Evolutionary conservation across 441 rosid species (phyloP).

Genomic region (Gossypium davidsonii): DNA sequence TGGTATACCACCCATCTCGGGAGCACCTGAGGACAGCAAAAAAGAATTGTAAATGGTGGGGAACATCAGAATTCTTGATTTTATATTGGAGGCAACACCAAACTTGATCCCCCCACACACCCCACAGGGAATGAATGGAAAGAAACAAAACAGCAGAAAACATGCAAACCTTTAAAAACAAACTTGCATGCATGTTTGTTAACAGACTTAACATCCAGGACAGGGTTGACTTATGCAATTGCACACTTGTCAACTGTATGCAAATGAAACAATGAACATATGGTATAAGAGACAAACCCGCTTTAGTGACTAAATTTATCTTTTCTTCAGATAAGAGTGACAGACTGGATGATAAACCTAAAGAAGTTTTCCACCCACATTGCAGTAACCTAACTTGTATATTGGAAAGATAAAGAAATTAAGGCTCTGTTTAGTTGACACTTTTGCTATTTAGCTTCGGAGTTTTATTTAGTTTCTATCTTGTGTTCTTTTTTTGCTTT

Average conservation of each 20-base stretch:
- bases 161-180: background rate
- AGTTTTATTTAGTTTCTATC: background rate
- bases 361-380: background rate
- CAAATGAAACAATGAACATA: background rate
- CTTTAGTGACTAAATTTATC: background rate
- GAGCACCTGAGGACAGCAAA: conserved; percentile 44
- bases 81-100: background rate
- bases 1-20: conserved; percentile 96
- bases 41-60: background rate
- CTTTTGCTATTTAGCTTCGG: background rate
- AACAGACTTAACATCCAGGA: background rate
- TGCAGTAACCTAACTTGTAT: background rate
- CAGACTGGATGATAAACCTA: background rate
- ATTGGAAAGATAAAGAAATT: background rate
- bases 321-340: background rate
- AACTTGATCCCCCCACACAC: background rate
- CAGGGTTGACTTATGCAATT: background rate
- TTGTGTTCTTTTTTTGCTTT: background rate
- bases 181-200: background rate
- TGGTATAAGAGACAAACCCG: background rate
- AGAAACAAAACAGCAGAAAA: background rate
- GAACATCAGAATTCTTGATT: background rate
- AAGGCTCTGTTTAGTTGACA: background rate
- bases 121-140: background rate
- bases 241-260: background rate